Conservation (phyloP, 2,329 filamentous ascomycete genomes). For the Tolypocladium nubicola region DNA sequence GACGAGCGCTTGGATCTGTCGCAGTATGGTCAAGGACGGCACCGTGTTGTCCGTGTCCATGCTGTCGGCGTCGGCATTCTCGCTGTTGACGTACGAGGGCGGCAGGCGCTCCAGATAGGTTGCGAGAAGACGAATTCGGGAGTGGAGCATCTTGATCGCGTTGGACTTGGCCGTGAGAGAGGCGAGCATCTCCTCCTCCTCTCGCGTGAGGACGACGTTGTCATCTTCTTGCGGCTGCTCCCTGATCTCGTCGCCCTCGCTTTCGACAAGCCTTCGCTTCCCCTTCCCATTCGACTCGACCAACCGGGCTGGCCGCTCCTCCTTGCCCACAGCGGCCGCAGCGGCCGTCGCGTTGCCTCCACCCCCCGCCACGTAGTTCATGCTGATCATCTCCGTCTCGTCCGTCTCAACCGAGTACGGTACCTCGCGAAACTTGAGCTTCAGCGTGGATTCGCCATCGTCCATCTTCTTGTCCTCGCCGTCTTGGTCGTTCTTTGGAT, state of each 20-base stretch:
- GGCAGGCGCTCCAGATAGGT: slow-evolving; percentile 70
- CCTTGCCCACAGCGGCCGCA: slow-evolving; percentile 32
- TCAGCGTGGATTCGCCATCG: slow-evolving; percentile 45
- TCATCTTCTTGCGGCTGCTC: slow-evolving; percentile 24
- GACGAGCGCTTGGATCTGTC: slow-evolving; percentile 78
- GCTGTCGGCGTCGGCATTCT: slow-evolving; percentile 24
- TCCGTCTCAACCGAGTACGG: slow-evolving; percentile 85
- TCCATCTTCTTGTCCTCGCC: slow-evolving; percentile 64
- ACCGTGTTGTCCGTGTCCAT: slow-evolving; percentile 27
- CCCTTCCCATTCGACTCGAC: slow-evolving; percentile 42
- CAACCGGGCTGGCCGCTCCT: slow-evolving; percentile 29
- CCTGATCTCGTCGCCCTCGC: slow-evolving; percentile 14
- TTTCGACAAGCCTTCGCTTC: slow-evolving; percentile 32
- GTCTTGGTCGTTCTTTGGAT: slow-evolving; percentile 32
- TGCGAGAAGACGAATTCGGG: slow-evolving; percentile 60
- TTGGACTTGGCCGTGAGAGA: slow-evolving; percentile 79
- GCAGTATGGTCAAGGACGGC: slow-evolving; percentile 63
- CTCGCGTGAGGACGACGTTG: slow-evolving; percentile 34
- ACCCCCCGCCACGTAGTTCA: slow-evolving; percentile 83
- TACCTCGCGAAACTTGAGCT: slow-evolving; percentile 70
- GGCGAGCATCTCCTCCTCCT: slow-evolving; percentile 52
- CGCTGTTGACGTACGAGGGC: slow-evolving; percentile 47
- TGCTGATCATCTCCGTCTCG: slow-evolving; percentile 94
- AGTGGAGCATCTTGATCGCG: slow-evolving; percentile 85
- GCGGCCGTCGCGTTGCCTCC: slow-evolving; percentile 68